These are phyloP conservation scores for Jaapia argillacea DNA, from an alignment of 768 basidiomycete genomes.

Conservation along the genomic window DNA sequence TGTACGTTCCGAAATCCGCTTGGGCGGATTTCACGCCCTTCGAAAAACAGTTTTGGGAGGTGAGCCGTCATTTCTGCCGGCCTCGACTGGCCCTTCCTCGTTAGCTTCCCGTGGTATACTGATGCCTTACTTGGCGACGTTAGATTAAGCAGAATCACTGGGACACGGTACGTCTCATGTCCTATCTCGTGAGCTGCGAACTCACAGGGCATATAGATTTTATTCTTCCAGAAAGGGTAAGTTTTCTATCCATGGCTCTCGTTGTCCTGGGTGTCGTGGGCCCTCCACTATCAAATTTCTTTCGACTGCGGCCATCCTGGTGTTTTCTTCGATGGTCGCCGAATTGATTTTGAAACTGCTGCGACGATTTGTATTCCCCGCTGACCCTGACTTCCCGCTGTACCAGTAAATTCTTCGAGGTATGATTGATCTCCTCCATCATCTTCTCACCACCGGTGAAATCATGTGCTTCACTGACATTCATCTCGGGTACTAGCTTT, in stretches of 20 bases:
- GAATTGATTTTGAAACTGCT: too few relatives aligned
- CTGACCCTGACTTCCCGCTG: too few relatives aligned
- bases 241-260: constrained; percentile 5
- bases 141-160: constrained; percentile 97
- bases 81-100: background rate
- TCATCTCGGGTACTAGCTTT: constrained; percentile 37
- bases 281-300: constrained; percentile 19
- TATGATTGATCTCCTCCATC: constrained; percentile 14
- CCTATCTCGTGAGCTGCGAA: constrained; percentile 11
- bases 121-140: background rate
- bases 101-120: background rate
- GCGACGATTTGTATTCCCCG: too few relatives aligned
- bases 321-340: too few relatives aligned
- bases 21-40: constrained; percentile 91
- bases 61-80: constrained; percentile 13
- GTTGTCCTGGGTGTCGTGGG: background rate
- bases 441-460: background rate
- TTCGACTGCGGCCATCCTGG: too few relatives aligned
- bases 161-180: constrained; percentile 57
- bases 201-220: constrained; percentile 36
- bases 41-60: constrained; percentile 89
- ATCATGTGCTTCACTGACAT: background rate
- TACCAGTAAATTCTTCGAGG: constrained; percentile 80
- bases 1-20: constrained; percentile 64
- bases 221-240: constrained; percentile 98